phyloP scores from a whole-genome alignment of 1,284 basidiomycete genomes.

The Pseudozyma hubeiensis region DNA sequence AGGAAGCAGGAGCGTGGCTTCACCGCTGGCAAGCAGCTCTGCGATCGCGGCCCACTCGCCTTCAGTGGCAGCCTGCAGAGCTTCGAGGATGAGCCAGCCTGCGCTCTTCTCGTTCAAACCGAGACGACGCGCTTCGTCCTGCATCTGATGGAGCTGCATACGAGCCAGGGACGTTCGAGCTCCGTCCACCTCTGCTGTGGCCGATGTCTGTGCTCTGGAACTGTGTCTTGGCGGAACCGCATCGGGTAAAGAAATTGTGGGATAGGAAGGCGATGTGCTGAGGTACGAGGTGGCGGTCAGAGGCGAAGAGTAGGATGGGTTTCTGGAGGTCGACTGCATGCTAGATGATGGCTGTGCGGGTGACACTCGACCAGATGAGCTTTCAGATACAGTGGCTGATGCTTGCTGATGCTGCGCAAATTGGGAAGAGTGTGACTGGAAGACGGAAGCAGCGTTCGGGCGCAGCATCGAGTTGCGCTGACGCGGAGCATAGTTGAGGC shows the following conservation, averaged over 20 bases:
- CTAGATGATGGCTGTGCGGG: constrained; percentile 4
- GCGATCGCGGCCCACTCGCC: constrained; percentile 77
- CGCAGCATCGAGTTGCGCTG: constrained; percentile 29
- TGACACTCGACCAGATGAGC: constrained; percentile 2
- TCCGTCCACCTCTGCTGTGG: constrained; percentile 1
- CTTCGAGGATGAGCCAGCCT: constrained; percentile 72
- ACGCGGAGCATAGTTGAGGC: constrained; percentile 29
- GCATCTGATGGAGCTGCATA: constrained; percentile 31
- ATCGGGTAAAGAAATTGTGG: constrained; percentile 24
- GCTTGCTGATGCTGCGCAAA: background rate
- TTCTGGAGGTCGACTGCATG: background rate
- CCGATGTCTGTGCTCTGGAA: background rate
- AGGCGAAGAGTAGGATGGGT: constrained; percentile 5
- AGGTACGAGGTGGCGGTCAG: constrained; percentile 12
- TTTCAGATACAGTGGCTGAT: background rate
- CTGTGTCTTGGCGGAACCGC: constrained; percentile 2
- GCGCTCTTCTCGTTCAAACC: constrained; percentile 27
- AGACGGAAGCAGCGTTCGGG: constrained; percentile 17
- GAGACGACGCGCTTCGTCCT: constrained; percentile 23
- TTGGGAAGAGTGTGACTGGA: constrained; percentile 22
- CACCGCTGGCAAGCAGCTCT: constrained; percentile 77
- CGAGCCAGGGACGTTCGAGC: constrained; percentile 8
- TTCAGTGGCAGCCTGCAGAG: constrained; percentile 83
- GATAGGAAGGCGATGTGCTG: constrained; percentile 26
- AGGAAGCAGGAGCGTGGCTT: constrained; percentile 82